These are phyloP conservation scores for Pelargonium cotyledonis DNA, from an alignment of 441 rosid species.

Conservation along the genomic window DNA sequence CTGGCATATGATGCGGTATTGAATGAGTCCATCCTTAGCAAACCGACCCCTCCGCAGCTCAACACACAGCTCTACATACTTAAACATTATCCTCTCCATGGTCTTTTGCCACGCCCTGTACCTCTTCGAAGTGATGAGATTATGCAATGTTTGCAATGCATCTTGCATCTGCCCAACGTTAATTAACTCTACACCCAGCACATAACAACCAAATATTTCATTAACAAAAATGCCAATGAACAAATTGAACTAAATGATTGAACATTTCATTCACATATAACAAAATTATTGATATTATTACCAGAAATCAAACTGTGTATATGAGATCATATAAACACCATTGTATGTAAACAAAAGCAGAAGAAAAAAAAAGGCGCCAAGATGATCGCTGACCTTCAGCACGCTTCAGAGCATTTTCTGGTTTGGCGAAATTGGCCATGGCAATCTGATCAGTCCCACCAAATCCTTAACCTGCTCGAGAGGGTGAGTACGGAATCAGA, in stretches of 20 bases:
- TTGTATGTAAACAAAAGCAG: no score
- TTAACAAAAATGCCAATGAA: no score
- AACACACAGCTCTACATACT: slow-evolving; percentile 92
- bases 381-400: slow-evolving; percentile 63
- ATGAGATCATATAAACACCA: no score
- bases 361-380: background rate
- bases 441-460: no score
- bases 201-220: background rate
- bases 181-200: slow-evolving; percentile 56
- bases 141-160: slow-evolving; percentile 89
- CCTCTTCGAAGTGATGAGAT: slow-evolving; percentile 82
- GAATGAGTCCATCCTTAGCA: slow-evolving; percentile 98
- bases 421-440: slow-evolving; percentile 47
- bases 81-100: slow-evolving; percentile 85
- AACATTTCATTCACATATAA: no score
- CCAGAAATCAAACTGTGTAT: no score
- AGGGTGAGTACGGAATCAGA: no score
- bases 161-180: slow-evolving; percentile 99
- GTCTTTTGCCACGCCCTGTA: slow-evolving; percentile 95
- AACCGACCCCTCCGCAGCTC: slow-evolving; percentile 86
- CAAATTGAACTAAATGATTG: no score
- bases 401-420: slow-evolving; percentile 87
- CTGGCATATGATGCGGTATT: slow-evolving; percentile 88
- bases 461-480: no score
- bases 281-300: no score